phyloP scores from a whole-genome alignment of 768 basidiomycete genomes.

The Xerocomus spinulosus region DNA sequence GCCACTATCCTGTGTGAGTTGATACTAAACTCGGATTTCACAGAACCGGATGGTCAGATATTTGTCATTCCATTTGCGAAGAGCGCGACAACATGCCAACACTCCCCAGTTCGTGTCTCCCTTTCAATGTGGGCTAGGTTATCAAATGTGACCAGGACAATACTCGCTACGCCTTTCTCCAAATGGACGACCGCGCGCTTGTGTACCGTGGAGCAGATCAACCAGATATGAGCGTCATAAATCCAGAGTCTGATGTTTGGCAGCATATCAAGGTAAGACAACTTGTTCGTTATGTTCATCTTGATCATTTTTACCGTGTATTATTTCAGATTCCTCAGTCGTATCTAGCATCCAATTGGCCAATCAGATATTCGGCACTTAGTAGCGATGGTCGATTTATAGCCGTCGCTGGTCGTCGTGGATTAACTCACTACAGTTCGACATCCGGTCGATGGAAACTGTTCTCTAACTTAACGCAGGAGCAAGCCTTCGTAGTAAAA shows the following conservation, averaged over 20 bases:
- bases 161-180: slow-evolving; percentile 90
- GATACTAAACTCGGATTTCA: neutral
- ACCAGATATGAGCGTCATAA: slow-evolving; percentile 97
- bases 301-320: neutral
- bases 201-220: slow-evolving; percentile 96
- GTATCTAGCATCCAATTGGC: slow-evolving; percentile 93
- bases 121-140: neutral
- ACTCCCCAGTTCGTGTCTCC: slow-evolving; percentile 67
- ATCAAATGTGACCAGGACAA: slow-evolving; percentile 64
- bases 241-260: slow-evolving; percentile 97
- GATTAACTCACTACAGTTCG: slow-evolving; percentile 90
- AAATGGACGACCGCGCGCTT: slow-evolving; percentile 90
- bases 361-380: slow-evolving; percentile 86
- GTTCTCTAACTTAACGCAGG: slow-evolving; percentile 77
- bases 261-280: slow-evolving; percentile 80
- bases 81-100: slow-evolving; percentile 87
- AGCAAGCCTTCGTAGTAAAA: slow-evolving; percentile 79
- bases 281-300: slow-evolving; percentile 1
- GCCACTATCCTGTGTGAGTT: slow-evolving; percentile 12
- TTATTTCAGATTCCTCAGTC: slow-evolving; percentile 71
- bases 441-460: slow-evolving; percentile 94
- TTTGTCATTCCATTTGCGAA: slow-evolving; percentile 91
- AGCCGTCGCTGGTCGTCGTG: slow-evolving; percentile 87
- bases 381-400: slow-evolving; percentile 88
- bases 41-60: slow-evolving; percentile 65